Evolutionary conservation across 164 flowering plant genomes (phyloP).

Genomic region (Chloranthus sessilifolius): DNA sequence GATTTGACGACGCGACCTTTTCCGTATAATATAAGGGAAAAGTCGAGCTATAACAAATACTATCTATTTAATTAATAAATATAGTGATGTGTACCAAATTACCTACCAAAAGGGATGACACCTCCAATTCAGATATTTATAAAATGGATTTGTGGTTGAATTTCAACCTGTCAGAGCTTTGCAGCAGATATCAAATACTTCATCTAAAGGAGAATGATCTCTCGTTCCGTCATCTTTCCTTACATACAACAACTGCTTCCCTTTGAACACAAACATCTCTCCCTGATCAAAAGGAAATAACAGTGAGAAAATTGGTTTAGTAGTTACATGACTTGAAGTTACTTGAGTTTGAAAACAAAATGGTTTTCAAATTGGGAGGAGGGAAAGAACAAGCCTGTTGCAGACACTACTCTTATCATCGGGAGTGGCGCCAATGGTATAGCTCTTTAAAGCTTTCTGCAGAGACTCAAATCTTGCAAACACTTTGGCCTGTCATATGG

Average conservation of each 20-base stretch:
- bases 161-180: too few species aligned
- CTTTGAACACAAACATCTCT: slow-evolving; percentile 92
- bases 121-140: too few species aligned
- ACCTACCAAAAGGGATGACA: too few species aligned
- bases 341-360: neutral
- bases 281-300: slow-evolving; percentile 38
- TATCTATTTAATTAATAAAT: too few species aligned
- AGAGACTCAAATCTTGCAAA: slow-evolving; percentile 55
- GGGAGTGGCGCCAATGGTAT: slow-evolving; percentile 81
- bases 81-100: too few species aligned
- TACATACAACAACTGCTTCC: slow-evolving; percentile 73
- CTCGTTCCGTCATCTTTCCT: slow-evolving; percentile 93
- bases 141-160: too few species aligned
- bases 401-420: slow-evolving; percentile 74
- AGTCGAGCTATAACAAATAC: too few species aligned
- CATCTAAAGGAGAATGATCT: slow-evolving; percentile 87
- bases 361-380: neutral
- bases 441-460: slow-evolving; percentile 60
- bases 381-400: slow-evolving; percentile 58
- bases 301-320: neutral
- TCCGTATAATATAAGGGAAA: too few species aligned
- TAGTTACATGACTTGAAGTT: neutral
- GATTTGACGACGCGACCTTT: too few species aligned
- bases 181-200: slow-evolving; percentile 63
- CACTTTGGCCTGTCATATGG: slow-evolving; percentile 58